A percentile compares a stretch with the other conserved stretches of the same genome.
Conservation (phyloP, 2,329 filamentous ascomycete genomes). For the Proliferodiscus dingleyae region DNA sequence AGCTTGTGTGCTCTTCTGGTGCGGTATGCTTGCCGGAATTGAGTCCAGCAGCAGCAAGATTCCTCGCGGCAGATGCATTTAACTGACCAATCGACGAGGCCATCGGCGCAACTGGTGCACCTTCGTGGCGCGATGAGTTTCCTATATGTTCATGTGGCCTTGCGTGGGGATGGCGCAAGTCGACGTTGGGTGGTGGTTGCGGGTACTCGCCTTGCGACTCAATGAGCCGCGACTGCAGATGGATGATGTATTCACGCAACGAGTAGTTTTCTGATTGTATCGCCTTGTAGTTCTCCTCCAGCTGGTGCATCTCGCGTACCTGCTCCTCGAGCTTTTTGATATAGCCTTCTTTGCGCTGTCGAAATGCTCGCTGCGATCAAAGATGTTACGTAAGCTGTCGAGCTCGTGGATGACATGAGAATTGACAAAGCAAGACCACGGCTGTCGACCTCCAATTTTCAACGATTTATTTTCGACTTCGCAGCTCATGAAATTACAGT, state of each 20-base stretch:
- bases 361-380: constrained; percentile 75
- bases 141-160: constrained; percentile 24
- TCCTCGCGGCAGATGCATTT: constrained; percentile 33
- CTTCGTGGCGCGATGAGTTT: constrained; percentile 20
- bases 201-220: constrained; percentile 82
- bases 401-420: constrained; percentile 33
- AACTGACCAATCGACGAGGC: constrained; percentile 31
- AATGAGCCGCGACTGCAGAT: constrained; percentile 78
- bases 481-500: no score
- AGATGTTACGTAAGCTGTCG: constrained; percentile 30
- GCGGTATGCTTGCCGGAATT: constrained; percentile 23
- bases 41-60: constrained; percentile 30
- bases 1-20: constrained; percentile 16
- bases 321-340: constrained; percentile 97
- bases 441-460: constrained; percentile 23
- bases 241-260: constrained; percentile 87
- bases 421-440: constrained; percentile 33
- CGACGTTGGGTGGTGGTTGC: constrained; percentile 74
- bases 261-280: constrained; percentile 86
- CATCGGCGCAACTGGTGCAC: constrained; percentile 30
- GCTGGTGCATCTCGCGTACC: constrained; percentile 71
- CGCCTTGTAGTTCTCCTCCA: constrained; percentile 74
- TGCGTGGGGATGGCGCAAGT: constrained; percentile 51
- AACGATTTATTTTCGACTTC: constrained; percentile 14
- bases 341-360: constrained; percentile 95